Percentiles rank a stretch among this genome's conserved stretches.
Conservation (phyloP, 305 asterid genomes). For the Andrographis paniculata region DNA sequence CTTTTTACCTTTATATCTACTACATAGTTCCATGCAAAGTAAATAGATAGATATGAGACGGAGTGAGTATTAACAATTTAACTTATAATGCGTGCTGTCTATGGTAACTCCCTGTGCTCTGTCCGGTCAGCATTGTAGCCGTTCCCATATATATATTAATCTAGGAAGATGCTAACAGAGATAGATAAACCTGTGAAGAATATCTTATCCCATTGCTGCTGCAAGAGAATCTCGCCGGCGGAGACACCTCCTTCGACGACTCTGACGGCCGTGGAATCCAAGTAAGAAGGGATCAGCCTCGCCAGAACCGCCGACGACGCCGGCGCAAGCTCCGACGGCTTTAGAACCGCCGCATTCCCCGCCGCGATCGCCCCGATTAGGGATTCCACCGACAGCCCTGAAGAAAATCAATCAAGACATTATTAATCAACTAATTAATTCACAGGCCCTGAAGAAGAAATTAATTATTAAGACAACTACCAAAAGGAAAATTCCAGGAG, state of each 20-base stretch:
- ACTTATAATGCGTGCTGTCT: too few relatives aligned
- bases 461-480: constrained; percentile 37
- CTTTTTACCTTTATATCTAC: too few relatives aligned
- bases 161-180: too few relatives aligned
- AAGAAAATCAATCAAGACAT: not conserved
- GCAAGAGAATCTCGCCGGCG: constrained; percentile 51
- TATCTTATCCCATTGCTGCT: constrained; percentile 83
- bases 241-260: constrained; percentile 65
- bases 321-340: constrained; percentile 86
- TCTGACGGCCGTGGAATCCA: constrained; percentile 67
- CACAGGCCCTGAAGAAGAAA: not conserved
- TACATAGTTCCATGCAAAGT: too few relatives aligned
- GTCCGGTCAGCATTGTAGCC: too few relatives aligned
- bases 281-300: constrained; percentile 45
- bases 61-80: too few relatives aligned
- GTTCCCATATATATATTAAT: too few relatives aligned
- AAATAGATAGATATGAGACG: too few relatives aligned
- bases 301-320: constrained; percentile 61
- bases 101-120: too few relatives aligned
- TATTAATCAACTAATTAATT: not conserved
- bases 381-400: constrained; percentile 82
- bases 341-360: constrained; percentile 66
- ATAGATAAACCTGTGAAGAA: constrained; percentile 75
- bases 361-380: constrained; percentile 86
- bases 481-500: constrained; percentile 88